Evolutionary conservation across 352 stramenopile genomes (phyloP), one percentile per base, ranked within the genome.

Genomic region (Pythium folliculosum): DNA sequence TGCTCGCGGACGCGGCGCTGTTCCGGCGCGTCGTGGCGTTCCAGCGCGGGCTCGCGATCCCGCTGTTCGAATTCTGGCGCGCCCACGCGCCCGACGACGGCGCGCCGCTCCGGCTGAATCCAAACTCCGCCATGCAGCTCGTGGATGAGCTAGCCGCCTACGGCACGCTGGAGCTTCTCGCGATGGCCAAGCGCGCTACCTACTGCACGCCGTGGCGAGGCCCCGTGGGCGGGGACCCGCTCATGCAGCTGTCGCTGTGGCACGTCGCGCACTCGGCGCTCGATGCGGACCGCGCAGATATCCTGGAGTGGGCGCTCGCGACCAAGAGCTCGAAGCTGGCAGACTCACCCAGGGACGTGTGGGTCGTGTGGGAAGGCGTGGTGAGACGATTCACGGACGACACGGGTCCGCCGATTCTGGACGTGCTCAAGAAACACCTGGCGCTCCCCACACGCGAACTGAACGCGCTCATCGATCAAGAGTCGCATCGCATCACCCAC

Each of bases 41-140:
- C 32, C 52, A 59, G n/a, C 35, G n/a, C n/a, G 52, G 35, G 19
- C 52, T 59, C 10, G 12, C 32, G 30, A 27, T 32, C 4, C 17
- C 32, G 52, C 52, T 59, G 2, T 59, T 32, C 32, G 30, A 45
- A 6, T 45, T 59, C n/a, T 59, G 52, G 52, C 25, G 27, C 30
- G 12, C 23, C 0, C 30, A 57, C 51, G 23, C 47, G n/a, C 52
- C 52, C 19, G 1, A 59, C 30, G 23, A 38, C n/a, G 44, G 8
- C 44, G 44, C 21, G 23, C 21, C 27, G 21, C 17, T 47, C 7
- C 13, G 21, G 16, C 3, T 25, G 27, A 32, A 32, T 32, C 27
- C 27, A 32, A 32, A 32, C 3, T 6, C 27, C 27, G 27, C 27
- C 27, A 32, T 32, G 27, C 5, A 6, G 27, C 27, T 32, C 27